A percentile compares a stretch with the other conserved stretches of the same genome.
phyloP scores from a whole-genome alignment of 78 protist genomes.

The slime mould (Dictyostelium discoideum) region dicty_2.7 NC_007089.4:6336001-6336500 shows the following conservation, averaged over 20 bases:
- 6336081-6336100: conserved; percentile 17
- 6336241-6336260: neutral
- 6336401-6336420: conserved; percentile 88
- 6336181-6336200: conserved; percentile 30
- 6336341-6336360: conserved; percentile 61
- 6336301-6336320: conserved; percentile 81
- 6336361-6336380: conserved; percentile 84
- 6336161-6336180: neutral
- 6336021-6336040: neutral
- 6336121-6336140: conserved; percentile 19
- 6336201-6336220: conserved; percentile 43
- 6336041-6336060: neutral
- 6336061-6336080: conserved; percentile 33
- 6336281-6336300: conserved; percentile 27
- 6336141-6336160: conserved; percentile 48
- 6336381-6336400: conserved; percentile 90
- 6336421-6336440: conserved; percentile 86
- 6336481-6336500: too few relatives aligned
- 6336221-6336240: neutral
- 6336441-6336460: neutral
- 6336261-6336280: conserved; percentile 36
- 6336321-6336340: conserved; percentile 55
- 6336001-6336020: too few relatives aligned
- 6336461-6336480: neutral
- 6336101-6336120: conserved; percentile 44